These are phyloP conservation scores for Paralagenidium karlingii DNA, from an alignment of 352 stramenopile genomes.

Conservation along the genomic window DNA sequence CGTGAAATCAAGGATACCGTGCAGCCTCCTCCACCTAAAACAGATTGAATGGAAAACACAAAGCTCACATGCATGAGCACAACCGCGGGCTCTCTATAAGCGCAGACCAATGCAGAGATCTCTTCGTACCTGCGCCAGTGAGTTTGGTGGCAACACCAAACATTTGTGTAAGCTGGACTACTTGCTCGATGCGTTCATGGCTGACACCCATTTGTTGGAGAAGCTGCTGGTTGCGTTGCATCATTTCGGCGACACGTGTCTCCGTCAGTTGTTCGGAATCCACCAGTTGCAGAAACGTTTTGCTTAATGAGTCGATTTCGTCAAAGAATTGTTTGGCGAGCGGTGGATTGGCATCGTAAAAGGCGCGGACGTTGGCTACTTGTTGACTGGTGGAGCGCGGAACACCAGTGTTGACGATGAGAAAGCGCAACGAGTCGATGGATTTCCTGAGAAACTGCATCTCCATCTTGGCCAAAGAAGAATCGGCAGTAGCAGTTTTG, in stretches of 20 bases:
- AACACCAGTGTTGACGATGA: slow-evolving; percentile 87
- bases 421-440: slow-evolving; percentile 62
- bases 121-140: slow-evolving; percentile 71
- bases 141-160: slow-evolving; percentile 77
- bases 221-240: slow-evolving; percentile 66
- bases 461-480: slow-evolving; percentile 18
- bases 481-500: too few species aligned
- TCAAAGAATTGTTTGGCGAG: slow-evolving; percentile 48
- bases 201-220: slow-evolving; percentile 72
- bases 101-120: not conserved
- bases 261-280: slow-evolving; percentile 25
- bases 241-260: slow-evolving; percentile 21
- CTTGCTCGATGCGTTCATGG: slow-evolving; percentile 70
- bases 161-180: slow-evolving; percentile 36
- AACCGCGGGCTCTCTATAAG: not conserved
- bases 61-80: too few species aligned
- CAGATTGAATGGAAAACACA: too few species aligned
- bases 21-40: too few species aligned
- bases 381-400: slow-evolving; percentile 79
- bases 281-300: slow-evolving; percentile 35
- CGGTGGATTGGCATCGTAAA: slow-evolving; percentile 34
- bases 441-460: slow-evolving; percentile 33
- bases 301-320: slow-evolving; percentile 63
- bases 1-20: slow-evolving; percentile 69
- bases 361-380: slow-evolving; percentile 57